Evolutionary conservation across 2,329 filamentous ascomycete species (phyloP), one percentile per base, ranked within the genome.

Genomic region (Myriangium duriaei): DNA sequence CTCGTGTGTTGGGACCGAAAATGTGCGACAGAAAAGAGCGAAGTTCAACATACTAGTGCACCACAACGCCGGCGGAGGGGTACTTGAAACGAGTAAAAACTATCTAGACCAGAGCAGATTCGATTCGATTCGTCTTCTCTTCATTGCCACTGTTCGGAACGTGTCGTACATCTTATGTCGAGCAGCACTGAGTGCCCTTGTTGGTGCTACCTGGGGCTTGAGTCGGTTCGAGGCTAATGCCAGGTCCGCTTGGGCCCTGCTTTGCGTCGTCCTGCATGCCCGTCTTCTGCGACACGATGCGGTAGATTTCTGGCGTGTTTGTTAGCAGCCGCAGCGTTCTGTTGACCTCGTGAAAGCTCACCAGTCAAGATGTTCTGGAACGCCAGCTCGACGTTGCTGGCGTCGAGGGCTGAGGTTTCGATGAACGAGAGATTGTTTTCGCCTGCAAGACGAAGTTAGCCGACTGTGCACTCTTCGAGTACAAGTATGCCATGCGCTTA

Each of bases 311-410:
- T 94, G 59, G 34, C 42, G 18, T 41, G 17, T 5, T 3, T 33
- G 18, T 15, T 35, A 29, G 28, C 38, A 18, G 19, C 30, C 29
- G 34, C 39, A 33, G 13, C 4, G 24, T 6, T 4, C 30, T 10
- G 30, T 21, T 47, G 39, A 48, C 39, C 19, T 31, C 1, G 10
- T 32, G 37, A 42, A 19, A 43, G 41, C 19, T 45, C 73, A 95
- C 88, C 88, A 58, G 91, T 98, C 60, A 98, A 72, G 59, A 98
- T 98, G 67, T 96, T 96, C 69, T 98, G 88, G 76, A 98, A 96
- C 44, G 91, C 91, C 57, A 96, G 78, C 68, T 98, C 91, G 49
- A 98, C 91, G 59, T 98, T 98, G 75, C 86, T 96, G 53, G 91
- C 91, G 60, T 98, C 91, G 54, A 98, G 79, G 47, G 91, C 91